These are phyloP conservation scores for Sugiyamaella marilandica DNA, from an alignment of 805 yeast genomes.

Conservation along the genomic window DNA sequence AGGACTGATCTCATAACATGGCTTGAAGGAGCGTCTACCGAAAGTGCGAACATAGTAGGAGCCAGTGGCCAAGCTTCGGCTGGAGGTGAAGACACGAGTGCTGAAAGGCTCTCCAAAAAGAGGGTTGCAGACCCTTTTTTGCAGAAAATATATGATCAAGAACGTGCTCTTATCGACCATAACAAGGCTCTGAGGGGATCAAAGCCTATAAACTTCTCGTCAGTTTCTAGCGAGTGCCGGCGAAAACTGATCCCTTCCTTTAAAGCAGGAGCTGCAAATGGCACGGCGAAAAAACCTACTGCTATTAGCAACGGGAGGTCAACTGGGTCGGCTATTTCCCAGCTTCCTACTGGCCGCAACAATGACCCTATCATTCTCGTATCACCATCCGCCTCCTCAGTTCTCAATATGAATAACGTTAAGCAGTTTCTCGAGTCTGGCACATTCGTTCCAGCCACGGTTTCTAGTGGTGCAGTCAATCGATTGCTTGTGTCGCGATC, in stretches of 20 bases:
- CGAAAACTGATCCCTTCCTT: constrained; percentile 25
- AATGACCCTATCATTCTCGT: constrained; percentile 67
- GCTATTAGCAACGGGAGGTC: background rate
- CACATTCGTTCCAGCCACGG: constrained; percentile 47
- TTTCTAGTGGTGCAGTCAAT: constrained; percentile 32
- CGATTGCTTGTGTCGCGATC: constrained; percentile 51
- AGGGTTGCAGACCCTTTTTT: constrained; percentile 47
- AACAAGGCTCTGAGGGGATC: constrained; percentile 37
- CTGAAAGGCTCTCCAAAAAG: constrained; percentile 12
- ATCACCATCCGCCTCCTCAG: constrained; percentile 75
- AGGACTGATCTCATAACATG: constrained; percentile 80
- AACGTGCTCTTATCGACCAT: constrained; percentile 40
- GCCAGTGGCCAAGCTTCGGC: constrained; percentile 13
- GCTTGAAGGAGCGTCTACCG: constrained; percentile 64
- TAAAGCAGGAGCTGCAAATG: constrained; percentile 6
- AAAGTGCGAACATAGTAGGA: constrained; percentile 48
- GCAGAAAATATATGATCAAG: constrained; percentile 43
- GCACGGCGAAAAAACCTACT: background rate
- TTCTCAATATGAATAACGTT: constrained; percentile 59
- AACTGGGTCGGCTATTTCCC: constrained; percentile 6
- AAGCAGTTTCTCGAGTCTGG: constrained; percentile 73
- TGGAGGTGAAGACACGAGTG: constrained; percentile 10
- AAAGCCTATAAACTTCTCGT: constrained; percentile 33
- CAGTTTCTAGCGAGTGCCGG: constrained; percentile 34
- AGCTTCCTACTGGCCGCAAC: constrained; percentile 18